Evolutionary conservation across 192 early-diverging fungal species (phyloP), one percentile per base, ranked within the genome.

Genomic region (Backusella westeae): DNA sequence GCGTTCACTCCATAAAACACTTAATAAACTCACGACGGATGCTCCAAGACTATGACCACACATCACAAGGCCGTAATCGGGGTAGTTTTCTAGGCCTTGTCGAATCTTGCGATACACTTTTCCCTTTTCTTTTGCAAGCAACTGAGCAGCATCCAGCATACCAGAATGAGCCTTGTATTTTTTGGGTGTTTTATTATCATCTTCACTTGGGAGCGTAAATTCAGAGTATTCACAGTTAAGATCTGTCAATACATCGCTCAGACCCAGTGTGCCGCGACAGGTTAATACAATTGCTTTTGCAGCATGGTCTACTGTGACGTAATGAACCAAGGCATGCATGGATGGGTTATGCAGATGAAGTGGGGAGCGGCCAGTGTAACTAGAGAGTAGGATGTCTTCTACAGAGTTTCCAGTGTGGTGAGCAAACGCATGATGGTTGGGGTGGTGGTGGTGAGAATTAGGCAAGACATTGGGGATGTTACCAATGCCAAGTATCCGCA

Each of bases 31-130:
- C 0, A 95, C 96, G 6, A 98, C 92, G 2, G 95, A 96, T 36
- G 91, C 95, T 63, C 96, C 96, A 26, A 98, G 78, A 32, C 92
- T 94, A 83, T 98, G 96, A 10, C 96, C 96, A 6, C 93, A 95
- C 14, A 98, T 77, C 1, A 96, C 89, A 71, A 98, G 79, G 1
- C 90, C 89, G 79, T 98, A 98, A 41, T 90, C 89, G 10, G 93
- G 93, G 68, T 93, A 91, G 36, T 87, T 76, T 21, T 89, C 83
- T 56, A 98, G 80, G 2, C 93, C 93, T 35, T 91, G 85, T 12
- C 84, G 79, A 26, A 97, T 90, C 32, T 90, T 89, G 53, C 89
- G 87, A 81, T 88, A 92, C 10, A 97, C 89, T 73, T 89, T 87
- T 1, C 92, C 89, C 4, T 89, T 87, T 29, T 87, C 83, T 29